Evolutionary conservation across 2,329 filamentous ascomycete genomes (phyloP).

Genomic region (Trichophyton rubrum): DNA sequence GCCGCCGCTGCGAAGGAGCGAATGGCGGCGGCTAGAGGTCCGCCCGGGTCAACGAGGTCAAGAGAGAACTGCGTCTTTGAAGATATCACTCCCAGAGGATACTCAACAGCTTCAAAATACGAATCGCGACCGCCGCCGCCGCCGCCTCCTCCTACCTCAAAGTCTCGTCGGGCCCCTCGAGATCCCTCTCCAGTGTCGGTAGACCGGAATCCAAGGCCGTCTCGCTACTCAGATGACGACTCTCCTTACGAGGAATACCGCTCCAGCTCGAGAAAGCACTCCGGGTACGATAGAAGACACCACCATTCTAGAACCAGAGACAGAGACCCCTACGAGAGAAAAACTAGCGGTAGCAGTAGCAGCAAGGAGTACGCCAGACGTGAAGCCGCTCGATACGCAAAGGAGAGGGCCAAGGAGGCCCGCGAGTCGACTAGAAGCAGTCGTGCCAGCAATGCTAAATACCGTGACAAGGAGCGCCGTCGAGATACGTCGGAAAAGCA

Average conservation of each 20-base stretch:
- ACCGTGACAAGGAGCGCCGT: conserved; percentile 32
- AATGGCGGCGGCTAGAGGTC: neutral
- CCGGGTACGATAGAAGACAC: conserved; percentile 24
- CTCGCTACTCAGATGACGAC: conserved; percentile 28
- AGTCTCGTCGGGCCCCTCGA: conserved; percentile 16
- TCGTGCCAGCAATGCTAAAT: conserved; percentile 27
- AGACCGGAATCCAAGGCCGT: conserved; percentile 29
- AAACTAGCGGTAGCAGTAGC: conserved; percentile 19
- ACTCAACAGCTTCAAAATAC: conserved; percentile 13
- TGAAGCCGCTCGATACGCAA: conserved; percentile 20
- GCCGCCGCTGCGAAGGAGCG: neutral
- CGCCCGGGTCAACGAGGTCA: conserved; percentile 49
- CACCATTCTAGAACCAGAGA: conserved; percentile 19
- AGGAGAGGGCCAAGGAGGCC: conserved; percentile 17
- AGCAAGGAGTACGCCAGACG: neutral
- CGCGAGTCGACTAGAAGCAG: conserved; percentile 23
- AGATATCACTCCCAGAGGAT: conserved; percentile 33
- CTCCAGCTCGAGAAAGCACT: conserved; percentile 28
- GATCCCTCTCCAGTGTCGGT: conserved; percentile 27
- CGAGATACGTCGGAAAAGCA: conserved; percentile 31
- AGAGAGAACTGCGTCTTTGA: conserved; percentile 32
- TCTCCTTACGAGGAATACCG: conserved; percentile 28
- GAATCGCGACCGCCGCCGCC: conserved; percentile 2
- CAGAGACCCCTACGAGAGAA: conserved; percentile 28
- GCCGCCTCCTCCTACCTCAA: conserved; percentile 10